Evolutionary conservation across 352 stramenopile genomes (phyloP).

Genomic region (Globisporangium radiosum): DNA sequence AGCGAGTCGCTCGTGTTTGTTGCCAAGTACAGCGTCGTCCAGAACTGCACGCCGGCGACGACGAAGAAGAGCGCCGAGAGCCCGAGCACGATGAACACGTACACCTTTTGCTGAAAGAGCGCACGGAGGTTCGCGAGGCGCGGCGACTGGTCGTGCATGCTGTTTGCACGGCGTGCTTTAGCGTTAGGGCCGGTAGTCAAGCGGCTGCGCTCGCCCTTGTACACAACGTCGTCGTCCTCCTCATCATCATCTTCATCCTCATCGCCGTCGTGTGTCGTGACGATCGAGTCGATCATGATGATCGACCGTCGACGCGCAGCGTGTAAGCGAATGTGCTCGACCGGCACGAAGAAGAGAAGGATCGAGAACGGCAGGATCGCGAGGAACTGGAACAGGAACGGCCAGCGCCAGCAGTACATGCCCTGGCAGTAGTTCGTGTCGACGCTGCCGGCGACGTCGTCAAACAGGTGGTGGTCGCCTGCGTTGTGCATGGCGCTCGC

Average conservation of each 20-base stretch:
- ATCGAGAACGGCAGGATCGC: conserved; percentile 68
- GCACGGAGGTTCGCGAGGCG: conserved; percentile 43
- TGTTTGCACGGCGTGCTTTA: conserved; percentile 10
- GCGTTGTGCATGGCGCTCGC: conserved; percentile 15
- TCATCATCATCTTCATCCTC: conserved; percentile 23
- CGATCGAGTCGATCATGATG: conserved; percentile 49
- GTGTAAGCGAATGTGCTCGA: conserved; percentile 58
- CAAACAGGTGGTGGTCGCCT: conserved; percentile 27
- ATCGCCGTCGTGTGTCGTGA: conserved; percentile 33
- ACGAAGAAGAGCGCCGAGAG: conserved; percentile 82
- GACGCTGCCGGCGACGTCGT: conserved; percentile 22
- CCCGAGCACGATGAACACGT: conserved; percentile 71
- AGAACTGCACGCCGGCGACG: conserved; percentile 77
- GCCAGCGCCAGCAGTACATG: conserved; percentile 86
- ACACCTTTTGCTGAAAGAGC: conserved; percentile 58
- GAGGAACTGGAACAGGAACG: conserved; percentile 74
- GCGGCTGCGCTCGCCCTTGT: conserved; percentile 23
- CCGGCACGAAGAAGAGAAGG: conserved; percentile 74
- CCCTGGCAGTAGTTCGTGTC: conserved; percentile 48
- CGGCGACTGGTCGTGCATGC: conserved; percentile 21
- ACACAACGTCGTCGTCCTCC: conserved; percentile 15
- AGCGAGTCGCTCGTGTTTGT: conserved; percentile 75
- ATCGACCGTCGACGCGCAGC: conserved; percentile 49
- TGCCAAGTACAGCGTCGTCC: conserved; percentile 78
- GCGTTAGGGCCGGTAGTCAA: conserved; percentile 5